Percentiles rank a stretch among this genome's conserved stretches.
Evolutionary conservation across 495 filamentous ascomycete genomes (phyloP).

Genomic region (Cladorrhinum samala): DNA sequence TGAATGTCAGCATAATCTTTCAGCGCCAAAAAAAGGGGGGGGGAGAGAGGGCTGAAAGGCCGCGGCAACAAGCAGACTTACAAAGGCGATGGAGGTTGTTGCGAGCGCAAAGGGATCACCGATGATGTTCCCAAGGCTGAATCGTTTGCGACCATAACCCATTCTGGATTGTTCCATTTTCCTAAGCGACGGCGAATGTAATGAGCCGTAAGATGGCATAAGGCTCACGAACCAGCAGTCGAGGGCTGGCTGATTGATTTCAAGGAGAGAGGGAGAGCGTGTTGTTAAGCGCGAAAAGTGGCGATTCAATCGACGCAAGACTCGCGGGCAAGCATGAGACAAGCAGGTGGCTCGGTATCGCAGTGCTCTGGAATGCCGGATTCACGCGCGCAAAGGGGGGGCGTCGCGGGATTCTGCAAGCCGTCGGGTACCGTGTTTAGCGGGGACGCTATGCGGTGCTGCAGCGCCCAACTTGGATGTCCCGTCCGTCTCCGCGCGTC

Average conservation of each 20-base stretch:
- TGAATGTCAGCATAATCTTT: slow-evolving; percentile 19
- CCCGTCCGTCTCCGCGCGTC: background rate
- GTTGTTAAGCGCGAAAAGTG: slow-evolving; percentile 15
- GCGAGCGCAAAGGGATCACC: slow-evolving; percentile 96
- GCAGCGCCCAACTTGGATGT: background rate
- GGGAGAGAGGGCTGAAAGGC: too few species aligned
- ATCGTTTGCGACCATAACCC: slow-evolving; percentile 51
- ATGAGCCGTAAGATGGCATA: slow-evolving; percentile 71
- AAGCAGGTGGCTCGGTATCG: slow-evolving; percentile 9
- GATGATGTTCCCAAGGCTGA: slow-evolving; percentile 80
- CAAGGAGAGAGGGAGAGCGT: background rate
- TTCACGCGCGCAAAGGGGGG: background rate
- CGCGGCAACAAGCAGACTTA: slow-evolving; percentile 52
- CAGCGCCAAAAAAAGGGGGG: background rate
- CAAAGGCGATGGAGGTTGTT: slow-evolving; percentile 84
- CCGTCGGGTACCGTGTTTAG: background rate
- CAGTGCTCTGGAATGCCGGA: slow-evolving; percentile 3
- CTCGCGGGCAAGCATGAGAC: slow-evolving; percentile 14
- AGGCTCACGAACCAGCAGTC: slow-evolving; percentile 24
- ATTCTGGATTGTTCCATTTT: slow-evolving; percentile 69
- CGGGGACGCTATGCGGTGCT: background rate
- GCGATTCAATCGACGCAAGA: slow-evolving; percentile 24
- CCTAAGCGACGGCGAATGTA: slow-evolving; percentile 65
- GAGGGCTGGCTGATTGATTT: slow-evolving; percentile 7
- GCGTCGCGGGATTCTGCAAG: background rate